phyloP scores from a whole-genome alignment of 2,329 filamentous ascomycete species.

The Endocalyx cinctus region DNA sequence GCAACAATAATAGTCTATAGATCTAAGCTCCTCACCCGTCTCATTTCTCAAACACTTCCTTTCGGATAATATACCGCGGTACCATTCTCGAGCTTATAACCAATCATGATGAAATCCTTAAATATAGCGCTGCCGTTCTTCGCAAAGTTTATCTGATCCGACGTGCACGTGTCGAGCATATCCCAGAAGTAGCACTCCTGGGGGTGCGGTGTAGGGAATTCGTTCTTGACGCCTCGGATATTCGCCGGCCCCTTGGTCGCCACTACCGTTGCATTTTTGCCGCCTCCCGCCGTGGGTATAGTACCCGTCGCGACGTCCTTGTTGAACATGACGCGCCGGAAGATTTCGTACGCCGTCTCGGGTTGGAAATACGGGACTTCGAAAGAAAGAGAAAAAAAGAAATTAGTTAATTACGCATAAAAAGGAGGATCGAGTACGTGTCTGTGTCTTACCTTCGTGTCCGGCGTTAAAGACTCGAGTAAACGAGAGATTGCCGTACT shows the following conservation, averaged over 20 bases:
- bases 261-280: background rate
- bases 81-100: no score
- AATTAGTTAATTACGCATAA: no score
- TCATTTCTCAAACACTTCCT: no score
- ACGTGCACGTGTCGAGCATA: slow-evolving; percentile 1
- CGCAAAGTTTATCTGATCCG: slow-evolving; percentile 1
- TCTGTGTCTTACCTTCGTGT: no score
- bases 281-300: background rate
- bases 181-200: slow-evolving; percentile 5
- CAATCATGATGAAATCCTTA: no score
- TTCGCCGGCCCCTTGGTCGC: background rate
- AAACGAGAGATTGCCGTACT: slow-evolving; percentile 60
- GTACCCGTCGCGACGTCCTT: slow-evolving; percentile 39
- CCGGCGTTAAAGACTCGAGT: slow-evolving; percentile 49
- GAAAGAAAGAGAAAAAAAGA: no score
- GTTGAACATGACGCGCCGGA: slow-evolving; percentile 43
- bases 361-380: slow-evolving; percentile 44
- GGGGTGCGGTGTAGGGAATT: background rate
- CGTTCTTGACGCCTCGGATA: background rate
- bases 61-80: no score
- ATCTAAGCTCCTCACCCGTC: no score
- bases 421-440: no score
- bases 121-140: no score
- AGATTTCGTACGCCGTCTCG: slow-evolving; percentile 37
- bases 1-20: no score